phyloP scores from a whole-genome alignment of 2,329 filamentous ascomycete species.

The Botrytis fragariae region DNA sequence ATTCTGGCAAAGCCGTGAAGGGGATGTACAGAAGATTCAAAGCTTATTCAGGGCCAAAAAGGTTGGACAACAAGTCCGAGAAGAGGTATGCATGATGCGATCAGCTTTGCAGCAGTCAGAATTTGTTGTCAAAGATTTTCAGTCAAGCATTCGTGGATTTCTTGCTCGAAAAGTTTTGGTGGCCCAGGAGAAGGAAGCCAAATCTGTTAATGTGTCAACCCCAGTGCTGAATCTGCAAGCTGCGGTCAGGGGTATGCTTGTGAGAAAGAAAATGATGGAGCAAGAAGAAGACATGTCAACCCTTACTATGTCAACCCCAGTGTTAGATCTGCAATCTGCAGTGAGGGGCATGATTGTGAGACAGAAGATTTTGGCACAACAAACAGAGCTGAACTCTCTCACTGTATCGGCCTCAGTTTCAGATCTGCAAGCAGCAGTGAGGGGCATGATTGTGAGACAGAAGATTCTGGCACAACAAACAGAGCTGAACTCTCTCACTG shows the following conservation, averaged over 20 bases:
- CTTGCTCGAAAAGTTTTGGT: constrained; percentile 58
- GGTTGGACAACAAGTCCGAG: constrained; percentile 43
- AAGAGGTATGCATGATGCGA: constrained; percentile 54
- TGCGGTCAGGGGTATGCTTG: constrained; percentile 40
- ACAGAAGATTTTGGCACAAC: constrained; percentile 11
- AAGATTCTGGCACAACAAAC: neutral
- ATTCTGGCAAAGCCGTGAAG: constrained; percentile 68
- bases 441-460: constrained; percentile 48
- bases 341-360: constrained; percentile 49
- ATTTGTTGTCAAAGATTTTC: constrained; percentile 63
- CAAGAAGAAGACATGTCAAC: neutral
- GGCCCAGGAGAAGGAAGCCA: constrained; percentile 56
- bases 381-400: neutral
- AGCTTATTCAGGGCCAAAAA: constrained; percentile 73
- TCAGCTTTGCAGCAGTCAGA: constrained; percentile 61
- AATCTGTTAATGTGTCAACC: constrained; percentile 43
- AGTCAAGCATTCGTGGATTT: constrained; percentile 65
- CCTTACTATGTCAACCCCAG: constrained; percentile 47
- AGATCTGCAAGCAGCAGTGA: constrained; percentile 42
- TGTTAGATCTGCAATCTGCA: constrained; percentile 47
- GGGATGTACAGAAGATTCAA: constrained; percentile 75
- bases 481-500: constrained; percentile 33
- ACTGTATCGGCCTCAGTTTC: constrained; percentile 52
- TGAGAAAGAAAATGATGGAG: constrained; percentile 43
- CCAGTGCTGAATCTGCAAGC: constrained; percentile 51